Conservation (phyloP, 441 rosid genomes). For the Lepidium campestre region DNA sequence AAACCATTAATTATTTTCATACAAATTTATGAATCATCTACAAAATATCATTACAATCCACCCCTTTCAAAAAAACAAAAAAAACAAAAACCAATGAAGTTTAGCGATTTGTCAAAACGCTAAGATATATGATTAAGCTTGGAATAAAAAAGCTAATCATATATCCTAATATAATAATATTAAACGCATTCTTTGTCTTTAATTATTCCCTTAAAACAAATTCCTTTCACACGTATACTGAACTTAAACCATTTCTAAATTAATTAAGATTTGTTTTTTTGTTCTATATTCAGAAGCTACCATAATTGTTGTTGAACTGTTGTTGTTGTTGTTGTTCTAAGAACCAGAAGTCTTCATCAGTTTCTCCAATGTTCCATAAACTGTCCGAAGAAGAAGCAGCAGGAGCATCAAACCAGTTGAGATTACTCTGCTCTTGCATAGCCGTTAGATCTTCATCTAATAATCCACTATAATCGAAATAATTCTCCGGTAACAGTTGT, state of each 20-base stretch:
- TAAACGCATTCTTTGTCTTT: conserved; percentile 18
- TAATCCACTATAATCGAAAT: conserved; percentile 42
- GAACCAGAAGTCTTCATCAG: conserved; percentile 54
- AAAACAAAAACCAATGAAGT: conserved; percentile 14
- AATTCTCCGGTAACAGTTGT: conserved; percentile 34
- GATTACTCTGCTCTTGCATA: conserved; percentile 45
- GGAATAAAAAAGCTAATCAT: conserved; percentile 22
- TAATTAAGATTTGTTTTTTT: not conserved
- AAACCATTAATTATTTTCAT: not conserved
- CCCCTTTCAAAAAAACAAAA: not conserved
- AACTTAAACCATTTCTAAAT: conserved; percentile 6
- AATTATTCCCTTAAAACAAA: conserved; percentile 16
- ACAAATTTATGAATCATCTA: not conserved
- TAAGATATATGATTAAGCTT: conserved; percentile 23
- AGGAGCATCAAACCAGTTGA: conserved; percentile 49
- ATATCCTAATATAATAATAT: conserved; percentile 14
- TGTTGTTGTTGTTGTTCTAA: conserved; percentile 49
- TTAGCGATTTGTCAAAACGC: conserved; percentile 16
- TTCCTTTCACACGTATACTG: conserved; percentile 30
- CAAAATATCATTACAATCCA: conserved; percentile 20
- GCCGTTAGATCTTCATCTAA: conserved; percentile 30
- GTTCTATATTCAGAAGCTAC: conserved; percentile 27
- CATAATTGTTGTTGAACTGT: conserved; percentile 36
- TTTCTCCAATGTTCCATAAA: conserved; percentile 46
- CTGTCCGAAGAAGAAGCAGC: conserved; percentile 40